phyloP scores from a whole-genome alignment of 2,329 filamentous ascomycete genomes.

The Phoma herbarum region DNA sequence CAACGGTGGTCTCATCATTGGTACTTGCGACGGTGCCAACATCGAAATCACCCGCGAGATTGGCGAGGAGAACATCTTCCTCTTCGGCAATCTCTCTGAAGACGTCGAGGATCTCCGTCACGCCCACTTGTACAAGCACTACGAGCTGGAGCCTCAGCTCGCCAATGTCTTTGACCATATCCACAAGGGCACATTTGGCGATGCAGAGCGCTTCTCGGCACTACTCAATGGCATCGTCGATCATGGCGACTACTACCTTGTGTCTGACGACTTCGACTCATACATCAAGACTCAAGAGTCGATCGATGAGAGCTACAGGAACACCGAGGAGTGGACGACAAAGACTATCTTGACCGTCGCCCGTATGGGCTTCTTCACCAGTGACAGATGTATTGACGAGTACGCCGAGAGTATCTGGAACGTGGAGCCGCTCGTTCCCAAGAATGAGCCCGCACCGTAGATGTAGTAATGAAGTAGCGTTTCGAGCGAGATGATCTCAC shows the following conservation, averaged over 20 bases:
- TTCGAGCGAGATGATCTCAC: too few species aligned
- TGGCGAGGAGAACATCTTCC: slow-evolving; percentile 96
- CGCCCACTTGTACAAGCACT: slow-evolving; percentile 82
- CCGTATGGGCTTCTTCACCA: slow-evolving; percentile 97
- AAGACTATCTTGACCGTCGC: slow-evolving; percentile 90
- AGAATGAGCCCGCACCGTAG: slow-evolving; percentile 38
- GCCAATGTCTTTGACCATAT: slow-evolving; percentile 85
- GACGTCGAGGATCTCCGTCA: slow-evolving; percentile 97
- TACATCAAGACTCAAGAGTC: slow-evolving; percentile 91
- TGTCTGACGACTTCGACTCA: slow-evolving; percentile 95
- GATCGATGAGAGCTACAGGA: slow-evolving; percentile 89
- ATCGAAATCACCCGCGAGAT: slow-evolving; percentile 98
- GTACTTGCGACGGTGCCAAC: slow-evolving; percentile 97
- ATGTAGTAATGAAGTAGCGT: not conserved
- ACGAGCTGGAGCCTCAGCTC: slow-evolving; percentile 79
- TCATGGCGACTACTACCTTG: slow-evolving; percentile 96
- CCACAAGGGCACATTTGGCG: slow-evolving; percentile 80
- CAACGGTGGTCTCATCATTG: slow-evolving; percentile 96
- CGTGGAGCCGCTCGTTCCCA: slow-evolving; percentile 76
- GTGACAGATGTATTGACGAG: slow-evolving; percentile 93
- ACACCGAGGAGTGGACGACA: slow-evolving; percentile 90
- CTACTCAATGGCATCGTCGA: slow-evolving; percentile 86
- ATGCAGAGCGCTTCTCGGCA: slow-evolving; percentile 78
- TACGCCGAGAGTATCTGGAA: slow-evolving; percentile 99
- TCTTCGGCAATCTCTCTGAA: slow-evolving; percentile 95